Conservation (phyloP, 1,284 basidiomycete species). For the Omphalotus olearius region DNA sequence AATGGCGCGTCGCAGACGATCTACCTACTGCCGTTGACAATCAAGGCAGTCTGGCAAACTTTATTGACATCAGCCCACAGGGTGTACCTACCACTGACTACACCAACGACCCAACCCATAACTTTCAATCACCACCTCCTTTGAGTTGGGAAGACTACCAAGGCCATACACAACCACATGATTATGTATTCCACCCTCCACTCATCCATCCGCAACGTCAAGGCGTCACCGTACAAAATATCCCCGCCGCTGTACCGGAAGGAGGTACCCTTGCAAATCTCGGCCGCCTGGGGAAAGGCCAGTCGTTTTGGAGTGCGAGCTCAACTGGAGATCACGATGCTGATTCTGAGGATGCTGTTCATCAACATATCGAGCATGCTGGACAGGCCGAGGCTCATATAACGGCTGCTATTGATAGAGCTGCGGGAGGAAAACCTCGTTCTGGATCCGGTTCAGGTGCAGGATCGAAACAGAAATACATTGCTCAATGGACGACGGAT, state of each 20-base stretch:
- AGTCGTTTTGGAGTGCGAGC: constrained; percentile 9
- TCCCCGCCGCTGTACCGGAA: not conserved
- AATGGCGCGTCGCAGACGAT: constrained; percentile 76
- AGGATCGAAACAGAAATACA: constrained; percentile 5
- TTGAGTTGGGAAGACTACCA: not conserved
- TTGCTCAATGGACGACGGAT: constrained; percentile 61
- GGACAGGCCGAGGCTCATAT: not conserved
- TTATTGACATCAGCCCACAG: constrained; percentile 55
- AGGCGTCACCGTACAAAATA: not conserved
- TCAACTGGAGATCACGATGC: constrained; percentile 2
- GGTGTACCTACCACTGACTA: not conserved
- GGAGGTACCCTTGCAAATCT: not conserved
- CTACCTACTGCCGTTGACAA: constrained; percentile 92
- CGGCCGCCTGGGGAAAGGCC: constrained; percentile 1
- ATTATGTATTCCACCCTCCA: not conserved
- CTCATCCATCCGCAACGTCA: not conserved
- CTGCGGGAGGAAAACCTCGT: not conserved
- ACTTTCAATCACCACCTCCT: not conserved
- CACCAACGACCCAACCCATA: too few relatives aligned
- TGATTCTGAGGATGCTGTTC: not conserved
- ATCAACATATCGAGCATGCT: not conserved
- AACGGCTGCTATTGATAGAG: not conserved
- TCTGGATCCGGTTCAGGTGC: not conserved
- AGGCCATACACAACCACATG: too few relatives aligned
- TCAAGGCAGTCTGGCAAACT: constrained; percentile 94